phyloP scores from a whole-genome alignment of 2,329 filamentous ascomycete species.

The Sordariomycetes sp. region DNA sequence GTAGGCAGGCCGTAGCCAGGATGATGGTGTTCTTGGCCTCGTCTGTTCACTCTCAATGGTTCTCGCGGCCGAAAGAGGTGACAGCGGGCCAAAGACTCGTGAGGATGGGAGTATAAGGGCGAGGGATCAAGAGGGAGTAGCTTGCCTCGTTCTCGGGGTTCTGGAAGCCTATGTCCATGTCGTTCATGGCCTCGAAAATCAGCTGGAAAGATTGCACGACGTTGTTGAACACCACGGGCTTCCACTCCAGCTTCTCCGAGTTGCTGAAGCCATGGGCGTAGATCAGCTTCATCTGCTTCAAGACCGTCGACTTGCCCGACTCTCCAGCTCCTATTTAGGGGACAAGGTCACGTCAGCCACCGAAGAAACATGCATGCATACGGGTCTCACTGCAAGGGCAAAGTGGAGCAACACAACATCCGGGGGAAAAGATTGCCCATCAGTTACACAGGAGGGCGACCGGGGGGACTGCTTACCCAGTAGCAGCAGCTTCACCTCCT shows the following conservation, averaged over 20 bases:
- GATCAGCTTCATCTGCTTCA: conserved; percentile 99
- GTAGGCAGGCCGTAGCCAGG: background rate
- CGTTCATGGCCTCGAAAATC: conserved; percentile 82
- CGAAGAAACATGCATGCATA: conserved; percentile 5
- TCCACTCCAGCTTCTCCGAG: conserved; percentile 84
- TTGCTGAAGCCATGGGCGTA: conserved; percentile 87
- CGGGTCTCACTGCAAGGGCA: background rate
- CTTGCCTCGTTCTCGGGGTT: conserved; percentile 69
- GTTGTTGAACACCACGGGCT: conserved; percentile 92
- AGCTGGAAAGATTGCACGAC: conserved; percentile 85
- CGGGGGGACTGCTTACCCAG: conserved; percentile 53
- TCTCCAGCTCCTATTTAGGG: conserved; percentile 71
- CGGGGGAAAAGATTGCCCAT: background rate
- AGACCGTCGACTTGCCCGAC: conserved; percentile 81
- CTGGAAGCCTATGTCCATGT: conserved; percentile 71
- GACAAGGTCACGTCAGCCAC: conserved; percentile 3
- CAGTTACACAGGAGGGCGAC: background rate
- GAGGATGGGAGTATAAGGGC: conserved; percentile 8
- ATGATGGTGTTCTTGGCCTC: background rate
- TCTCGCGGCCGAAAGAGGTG: background rate
- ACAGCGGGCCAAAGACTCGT: background rate
- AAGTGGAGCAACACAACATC: background rate
- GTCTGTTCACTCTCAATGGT: background rate
- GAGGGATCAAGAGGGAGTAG: conserved; percentile 6
- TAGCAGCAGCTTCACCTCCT: conserved; percentile 87